These are phyloP conservation scores for Mucor irregularis DNA, from an alignment of 371 early-diverging fungal genomes.

Conservation along the genomic window DNA sequence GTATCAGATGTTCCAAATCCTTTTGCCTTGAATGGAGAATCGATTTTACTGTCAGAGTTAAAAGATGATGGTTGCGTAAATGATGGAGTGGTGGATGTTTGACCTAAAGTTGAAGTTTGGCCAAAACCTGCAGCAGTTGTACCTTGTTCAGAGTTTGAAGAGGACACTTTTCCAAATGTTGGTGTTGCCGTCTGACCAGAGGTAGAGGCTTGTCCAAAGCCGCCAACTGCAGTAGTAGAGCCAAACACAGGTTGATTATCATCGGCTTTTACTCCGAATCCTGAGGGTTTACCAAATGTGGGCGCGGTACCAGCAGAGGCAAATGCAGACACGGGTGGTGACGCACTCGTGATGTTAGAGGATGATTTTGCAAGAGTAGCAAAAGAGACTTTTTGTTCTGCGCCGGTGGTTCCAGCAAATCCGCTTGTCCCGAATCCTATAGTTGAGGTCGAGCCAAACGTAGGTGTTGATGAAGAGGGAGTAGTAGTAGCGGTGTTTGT, in stretches of 20 bases:
- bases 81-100: too few species aligned
- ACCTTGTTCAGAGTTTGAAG: too few species aligned
- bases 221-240: conserved; percentile 10
- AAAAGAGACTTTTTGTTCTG: conserved; percentile 4
- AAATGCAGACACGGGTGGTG: not conserved
- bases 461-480: not conserved
- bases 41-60: too few species aligned
- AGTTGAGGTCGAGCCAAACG: conserved; percentile 4
- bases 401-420: not conserved
- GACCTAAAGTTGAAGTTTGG: conserved; percentile 13
- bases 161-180: not conserved
- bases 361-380: conserved; percentile 5
- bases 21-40: too few species aligned
- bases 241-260: too few species aligned
- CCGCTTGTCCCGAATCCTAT: conserved; percentile 19
- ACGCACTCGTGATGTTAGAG: not conserved
- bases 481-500: not conserved
- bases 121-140: conserved; percentile 25
- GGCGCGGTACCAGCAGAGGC: too few species aligned
- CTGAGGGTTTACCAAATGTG: too few species aligned
- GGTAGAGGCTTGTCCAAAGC: conserved; percentile 7
- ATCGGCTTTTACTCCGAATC: too few species aligned
- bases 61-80: not conserved
- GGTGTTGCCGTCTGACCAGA: too few species aligned
- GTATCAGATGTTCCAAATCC: too few species aligned